Conservation (phyloP, 805 yeast genomes). For the Kuraishia hungarica region DNA sequence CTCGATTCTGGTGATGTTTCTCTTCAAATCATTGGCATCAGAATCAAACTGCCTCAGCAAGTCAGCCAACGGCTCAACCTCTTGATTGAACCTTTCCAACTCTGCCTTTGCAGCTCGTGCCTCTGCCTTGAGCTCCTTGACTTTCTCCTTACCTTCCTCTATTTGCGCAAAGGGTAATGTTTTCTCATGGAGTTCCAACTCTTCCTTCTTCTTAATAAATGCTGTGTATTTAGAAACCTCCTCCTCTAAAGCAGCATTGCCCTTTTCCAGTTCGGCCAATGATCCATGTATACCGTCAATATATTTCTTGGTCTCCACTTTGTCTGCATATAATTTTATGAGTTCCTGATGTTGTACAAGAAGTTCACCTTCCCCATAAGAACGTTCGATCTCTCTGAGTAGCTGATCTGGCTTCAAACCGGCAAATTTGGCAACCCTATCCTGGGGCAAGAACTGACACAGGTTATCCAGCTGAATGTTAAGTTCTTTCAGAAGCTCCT, state of each 20-base stretch:
- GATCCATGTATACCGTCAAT: slow-evolving; percentile 21
- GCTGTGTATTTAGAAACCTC: slow-evolving; percentile 39
- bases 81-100: slow-evolving; percentile 5
- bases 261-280: slow-evolving; percentile 24
- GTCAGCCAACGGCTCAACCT: slow-evolving; percentile 2
- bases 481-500: slow-evolving; percentile 32
- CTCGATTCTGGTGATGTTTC: slow-evolving; percentile 13
- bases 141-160: slow-evolving; percentile 9
- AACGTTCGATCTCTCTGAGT: slow-evolving; percentile 70
- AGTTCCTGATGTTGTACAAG: slow-evolving; percentile 48
- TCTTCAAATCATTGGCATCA: slow-evolving; percentile 15
- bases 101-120: background rate
- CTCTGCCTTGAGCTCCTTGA: background rate
- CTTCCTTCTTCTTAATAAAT: slow-evolving; percentile 33
- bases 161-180: slow-evolving; percentile 26
- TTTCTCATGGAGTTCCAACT: slow-evolving; percentile 26
- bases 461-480: slow-evolving; percentile 85
- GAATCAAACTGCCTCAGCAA: slow-evolving; percentile 10
- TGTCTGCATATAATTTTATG: slow-evolving; percentile 36
- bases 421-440: slow-evolving; percentile 89
- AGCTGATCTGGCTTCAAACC: slow-evolving; percentile 67
- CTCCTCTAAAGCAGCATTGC: slow-evolving; percentile 28
- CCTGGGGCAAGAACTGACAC: slow-evolving; percentile 94
- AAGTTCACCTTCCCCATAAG: slow-evolving; percentile 58
- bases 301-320: slow-evolving; percentile 19